Evolutionary conservation across 805 yeast species (phyloP).

Genomic region (Vanderwaltozyma tropicalis): DNA sequence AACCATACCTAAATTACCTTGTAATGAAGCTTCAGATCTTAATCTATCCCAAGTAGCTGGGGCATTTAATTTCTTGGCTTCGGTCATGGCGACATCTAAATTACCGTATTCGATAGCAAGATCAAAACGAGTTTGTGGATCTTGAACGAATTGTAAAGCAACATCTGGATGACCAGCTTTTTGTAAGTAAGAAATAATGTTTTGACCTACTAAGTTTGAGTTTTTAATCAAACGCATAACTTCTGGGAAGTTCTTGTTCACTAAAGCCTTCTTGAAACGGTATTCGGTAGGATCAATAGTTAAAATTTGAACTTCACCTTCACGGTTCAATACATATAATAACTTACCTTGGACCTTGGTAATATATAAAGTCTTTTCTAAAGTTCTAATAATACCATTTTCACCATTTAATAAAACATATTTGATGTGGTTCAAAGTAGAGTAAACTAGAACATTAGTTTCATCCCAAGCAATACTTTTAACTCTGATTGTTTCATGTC

Average conservation of each 20-base stretch:
- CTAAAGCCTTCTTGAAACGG: constrained; percentile 87
- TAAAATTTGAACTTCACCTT: constrained; percentile 70
- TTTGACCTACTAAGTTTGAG: constrained; percentile 93
- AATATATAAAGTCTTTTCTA: constrained; percentile 79
- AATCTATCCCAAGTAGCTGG: constrained; percentile 68
- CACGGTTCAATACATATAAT: constrained; percentile 75
- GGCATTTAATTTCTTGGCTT: constrained; percentile 69
- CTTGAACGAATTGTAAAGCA: constrained; percentile 94
- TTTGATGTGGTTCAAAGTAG: constrained; percentile 92
- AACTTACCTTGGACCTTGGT: constrained; percentile 57
- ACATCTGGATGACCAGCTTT: constrained; percentile 95
- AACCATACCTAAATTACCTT: constrained; percentile 78
- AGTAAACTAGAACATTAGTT: constrained; percentile 78
- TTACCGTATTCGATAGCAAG: constrained; percentile 91
- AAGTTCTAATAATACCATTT: constrained; percentile 84
- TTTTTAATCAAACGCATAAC: constrained; percentile 79
- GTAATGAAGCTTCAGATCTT: constrained; percentile 76
- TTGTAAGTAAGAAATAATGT: constrained; percentile 88
- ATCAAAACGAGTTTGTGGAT: constrained; percentile 91
- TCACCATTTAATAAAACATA: constrained; percentile 91
- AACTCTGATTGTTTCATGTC: constrained; percentile 94
- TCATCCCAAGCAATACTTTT: constrained; percentile 98
- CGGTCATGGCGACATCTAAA: constrained; percentile 73
- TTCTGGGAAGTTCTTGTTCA: constrained; percentile 82
- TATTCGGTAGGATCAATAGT: constrained; percentile 93